Evolutionary conservation across 1,139 yeast genomes (phyloP), one percentile per base, ranked within the genome.

Genomic region (Geotrichum carabidarum): DNA sequence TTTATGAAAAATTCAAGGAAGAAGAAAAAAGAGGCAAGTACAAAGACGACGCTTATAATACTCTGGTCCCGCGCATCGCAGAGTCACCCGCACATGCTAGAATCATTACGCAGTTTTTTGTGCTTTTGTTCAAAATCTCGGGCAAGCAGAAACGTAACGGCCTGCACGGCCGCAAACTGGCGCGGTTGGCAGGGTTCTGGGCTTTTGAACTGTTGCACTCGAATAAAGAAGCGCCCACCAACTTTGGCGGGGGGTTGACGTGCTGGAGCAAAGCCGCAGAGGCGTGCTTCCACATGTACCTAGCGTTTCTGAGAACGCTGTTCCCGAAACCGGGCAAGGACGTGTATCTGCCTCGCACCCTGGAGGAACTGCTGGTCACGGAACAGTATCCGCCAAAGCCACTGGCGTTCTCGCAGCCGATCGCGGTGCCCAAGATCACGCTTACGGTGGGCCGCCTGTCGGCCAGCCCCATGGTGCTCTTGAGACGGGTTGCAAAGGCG

Each of bases 21-120:
- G 74, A 80, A 56, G 96, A 89, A 67, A 77, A 76, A 51, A 58
- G 59, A 6, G 54, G 15, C 78, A 82, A 37, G 80, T 77, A 64
- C 88, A 93, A n/a, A 76, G 48, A 41, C n/a, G 80, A 63, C 44
- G 87, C 95, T 0, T 89, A 89, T 65, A 72, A 87, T 52, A 84
- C 83, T 50, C 80, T 85, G 53, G 84, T 89, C 88, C 96, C 96
- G 4, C 82, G 82, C 58, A 86, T 95, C 68, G 74, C 88, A 34
- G 80, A 86, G 8, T 84, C 95, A 0, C 88, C 93, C 2, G 84
- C 91, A 8, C 96, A 89, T 72, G 95, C 95, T 0, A 84, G 93
- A 1, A 87, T 90, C 8, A 94, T 88, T 5, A 87, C 86, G 66
- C 95, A 87, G 67, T 90, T 89, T 65, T 79, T 89, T 64, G 96